Percentiles rank a stretch among this genome's conserved stretches.
Conservation (phyloP, 305 asterid species). For the Fraxinus latifolia region DNA sequence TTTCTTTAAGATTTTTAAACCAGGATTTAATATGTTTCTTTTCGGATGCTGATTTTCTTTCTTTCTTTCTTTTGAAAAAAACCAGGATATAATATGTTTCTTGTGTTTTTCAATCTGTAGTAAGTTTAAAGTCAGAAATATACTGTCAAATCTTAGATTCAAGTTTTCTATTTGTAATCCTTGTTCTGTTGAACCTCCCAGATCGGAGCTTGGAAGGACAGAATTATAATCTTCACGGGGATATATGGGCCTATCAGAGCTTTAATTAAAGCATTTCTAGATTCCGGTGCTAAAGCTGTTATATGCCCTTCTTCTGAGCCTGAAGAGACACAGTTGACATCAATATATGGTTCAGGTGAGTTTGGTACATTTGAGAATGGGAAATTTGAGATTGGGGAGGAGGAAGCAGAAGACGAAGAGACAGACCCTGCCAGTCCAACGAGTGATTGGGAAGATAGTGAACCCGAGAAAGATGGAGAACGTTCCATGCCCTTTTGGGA, state of each 20-base stretch:
- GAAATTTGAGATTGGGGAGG: constrained; percentile 89
- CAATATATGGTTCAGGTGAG: constrained; percentile 76
- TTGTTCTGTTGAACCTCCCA: constrained; percentile 27
- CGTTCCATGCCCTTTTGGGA: constrained; percentile 73
- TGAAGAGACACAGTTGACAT: constrained; percentile 70
- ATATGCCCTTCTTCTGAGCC: constrained; percentile 90
- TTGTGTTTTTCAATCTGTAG: background rate
- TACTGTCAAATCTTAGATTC: background rate
- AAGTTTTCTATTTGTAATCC: background rate
- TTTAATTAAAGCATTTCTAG: constrained; percentile 80
- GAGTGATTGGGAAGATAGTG: constrained; percentile 97
- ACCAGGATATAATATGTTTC: background rate
- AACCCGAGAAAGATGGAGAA: constrained; percentile 61
- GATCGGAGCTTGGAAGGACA: constrained; percentile 98
- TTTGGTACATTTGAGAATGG: constrained; percentile 70
- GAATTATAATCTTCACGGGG: constrained; percentile 86
- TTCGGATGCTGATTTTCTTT: background rate
- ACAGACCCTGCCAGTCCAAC: constrained; percentile 62
- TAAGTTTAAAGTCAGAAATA: background rate
- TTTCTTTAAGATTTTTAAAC: background rate
- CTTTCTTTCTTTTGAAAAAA: background rate
- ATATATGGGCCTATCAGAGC: constrained; percentile 76
- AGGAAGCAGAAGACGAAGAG: constrained; percentile 79
- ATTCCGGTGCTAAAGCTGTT: constrained; percentile 96
- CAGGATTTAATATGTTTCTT: background rate